Base-by-base conservation (phyloP, 225 moss, liverwort and hornwort species). In the Takakia lepidozioides region DNA sequence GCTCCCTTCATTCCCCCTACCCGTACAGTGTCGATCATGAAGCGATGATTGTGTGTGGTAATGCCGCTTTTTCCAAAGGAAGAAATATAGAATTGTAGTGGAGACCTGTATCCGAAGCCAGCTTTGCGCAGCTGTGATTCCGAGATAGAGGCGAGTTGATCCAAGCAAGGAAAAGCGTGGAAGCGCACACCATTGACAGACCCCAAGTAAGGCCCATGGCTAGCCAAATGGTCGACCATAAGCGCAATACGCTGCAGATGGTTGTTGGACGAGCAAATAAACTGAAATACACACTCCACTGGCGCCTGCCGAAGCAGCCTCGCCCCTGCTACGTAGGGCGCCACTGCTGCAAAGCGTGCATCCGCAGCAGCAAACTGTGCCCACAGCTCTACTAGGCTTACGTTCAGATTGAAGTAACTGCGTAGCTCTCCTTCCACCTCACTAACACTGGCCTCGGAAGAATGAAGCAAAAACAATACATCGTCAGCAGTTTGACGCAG, bases 51-150 rank as follows among this genome's bases (percentile, higher is more conserved):
- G n/a, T n/a, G n/a, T n/a, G n/a, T n/a, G n/a, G n/a, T n/a, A n/a
- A n/a, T n/a, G n/a, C n/a, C n/a, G n/a, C n/a, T n/a, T n/a, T n/a
- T n/a, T n/a, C n/a, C n/a, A n/a, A n/a, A n/a, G n/a, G n/a, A n/a
- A n/a, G n/a, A n/a, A n/a, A n/a, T n/a, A n/a, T n/a, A n/a, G n/a
- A n/a, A n/a, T n/a, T n/a, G n/a, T n/a, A n/a, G n/a, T n/a, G n/a
- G n/a, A n/a, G n/a, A 92, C 93, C 93, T 86, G 66, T 98, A 98
- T 67, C 98, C 98, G 37, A 91, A 98, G 44, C 98, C 98, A n/a
- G 78, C 81, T 47, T 70, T 54, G 50, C 98, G 77, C 46, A 98
- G 72, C 26, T 62, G 70, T 15, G 70, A 58, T 64, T 98, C 98
- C 29, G 82, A 72, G 10, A 91, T 32, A 32, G 19, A 38, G 22